Base-by-base conservation (phyloP, 495 filamentous ascomycete species). In the Cenococcum geophilum region DNA sequence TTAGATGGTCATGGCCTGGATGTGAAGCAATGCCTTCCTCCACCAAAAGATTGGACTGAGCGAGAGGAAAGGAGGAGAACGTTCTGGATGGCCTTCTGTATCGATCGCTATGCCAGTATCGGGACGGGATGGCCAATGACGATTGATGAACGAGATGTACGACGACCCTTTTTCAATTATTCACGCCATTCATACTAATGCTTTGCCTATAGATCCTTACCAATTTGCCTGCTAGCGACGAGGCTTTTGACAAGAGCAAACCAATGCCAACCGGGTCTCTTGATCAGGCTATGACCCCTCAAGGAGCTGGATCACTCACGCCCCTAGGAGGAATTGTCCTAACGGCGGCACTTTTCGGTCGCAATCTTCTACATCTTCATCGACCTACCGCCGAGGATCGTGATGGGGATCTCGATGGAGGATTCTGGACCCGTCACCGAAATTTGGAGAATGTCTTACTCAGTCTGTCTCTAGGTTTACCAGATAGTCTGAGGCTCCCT, bases 121-220 rank as follows among this genome's bases (percentile, higher is more conserved):
- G 95, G 93, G 32, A 98, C 93, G 23, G 95, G 95, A 14, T 98
- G 93, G 93, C 95, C 93, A 1, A 87, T 97, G 86, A 83, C 83
- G 0, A 82, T 98, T 45, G 93, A 97, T 64, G 95, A 99, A 73
- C 82, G 82, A 70, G 93, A 98, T 76, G 85, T 88, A 60, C 76
- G 82, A 72, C 40, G 57, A 21, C 25, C n/a, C 18, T n/a, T 12
- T 10, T 35, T 22, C 34, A 6, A 20, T 14, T 12, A 1, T 20
- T 12, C 18, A n/a, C 20, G 35, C 12, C 10, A 18, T 16, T 23
- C 14, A 16, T 18, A 37, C 55, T 64, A 36, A 61, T 36, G 27
- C 37, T 40, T 21, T 32, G n/a, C 6, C 59, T 9, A 18, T 27
- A 88, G 77, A 87, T 97, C 63, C 78, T 87, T 74, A 95, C 89